Percentiles rank a stretch among this genome's conserved stretches.
phyloP scores from a whole-genome alignment of 371 early-diverging fungal genomes.

The Mucor circinelloides region DNA sequence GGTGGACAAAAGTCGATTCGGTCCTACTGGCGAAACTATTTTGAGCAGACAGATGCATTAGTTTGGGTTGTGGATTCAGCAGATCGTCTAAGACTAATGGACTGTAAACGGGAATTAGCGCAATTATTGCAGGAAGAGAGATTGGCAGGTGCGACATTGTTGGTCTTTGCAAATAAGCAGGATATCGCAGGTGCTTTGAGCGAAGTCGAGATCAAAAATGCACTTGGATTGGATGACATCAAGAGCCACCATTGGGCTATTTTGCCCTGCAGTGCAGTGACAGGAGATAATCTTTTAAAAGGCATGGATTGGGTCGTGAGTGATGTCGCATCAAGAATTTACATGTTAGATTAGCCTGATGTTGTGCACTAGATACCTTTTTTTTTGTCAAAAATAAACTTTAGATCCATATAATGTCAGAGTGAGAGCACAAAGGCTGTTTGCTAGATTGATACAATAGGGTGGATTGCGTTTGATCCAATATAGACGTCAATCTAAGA shows the following conservation, averaged over 20 bases:
- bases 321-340: constrained; percentile 91
- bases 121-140: constrained; percentile 88
- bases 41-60: constrained; percentile 98
- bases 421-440: too few species aligned
- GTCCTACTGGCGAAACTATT: constrained; percentile 99
- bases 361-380: background rate
- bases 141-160: constrained; percentile 88
- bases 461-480: too few species aligned
- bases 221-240: constrained; percentile 74
- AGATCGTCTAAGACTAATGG: constrained; percentile 81
- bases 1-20: constrained; percentile 98
- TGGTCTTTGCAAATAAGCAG: constrained; percentile 97
- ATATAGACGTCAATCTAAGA: too few species aligned
- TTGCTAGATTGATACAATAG: too few species aligned
- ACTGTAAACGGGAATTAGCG: constrained; percentile 79
- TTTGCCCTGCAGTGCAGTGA: constrained; percentile 87
- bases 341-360: constrained; percentile 38
- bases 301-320: constrained; percentile 95
- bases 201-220: constrained; percentile 71
- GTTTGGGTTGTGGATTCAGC: constrained; percentile 99
- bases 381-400: background rate
- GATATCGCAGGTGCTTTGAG: constrained; percentile 87
- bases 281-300: constrained; percentile 81
- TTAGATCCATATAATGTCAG: too few species aligned
- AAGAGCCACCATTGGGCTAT: constrained; percentile 94